A percentile compares a stretch with the other conserved stretches of the same genome.
phyloP scores from a whole-genome alignment of 495 filamentous ascomycete genomes.

The Neurospora sp. region DNA sequence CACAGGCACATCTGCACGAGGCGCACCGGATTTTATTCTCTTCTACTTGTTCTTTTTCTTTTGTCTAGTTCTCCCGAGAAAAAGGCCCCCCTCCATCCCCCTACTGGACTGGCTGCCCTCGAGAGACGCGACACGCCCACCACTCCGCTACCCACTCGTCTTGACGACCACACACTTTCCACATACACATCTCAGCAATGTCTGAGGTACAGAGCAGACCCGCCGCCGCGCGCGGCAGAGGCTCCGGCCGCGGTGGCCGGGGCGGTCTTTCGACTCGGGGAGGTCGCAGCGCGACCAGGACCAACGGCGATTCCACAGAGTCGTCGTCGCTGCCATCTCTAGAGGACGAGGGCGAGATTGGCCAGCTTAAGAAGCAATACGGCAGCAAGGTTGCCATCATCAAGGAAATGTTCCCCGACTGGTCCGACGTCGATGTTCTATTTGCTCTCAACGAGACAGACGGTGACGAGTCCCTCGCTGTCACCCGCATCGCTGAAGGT shows the following conservation, averaged over 20 bases:
- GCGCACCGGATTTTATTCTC: conserved; percentile 4
- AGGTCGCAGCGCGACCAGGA: conserved; percentile 43
- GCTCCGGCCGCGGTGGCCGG: conserved; percentile 49
- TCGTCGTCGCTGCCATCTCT: conserved; percentile 40
- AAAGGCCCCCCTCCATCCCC: conserved; percentile 1
- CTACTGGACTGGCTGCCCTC: conserved; percentile 16
- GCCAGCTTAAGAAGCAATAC: conserved; percentile 83
- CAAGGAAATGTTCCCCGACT: conserved; percentile 84
- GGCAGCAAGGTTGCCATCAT: conserved; percentile 59
- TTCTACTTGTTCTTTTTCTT: conserved; percentile 9
- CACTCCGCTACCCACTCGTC: conserved; percentile 10
- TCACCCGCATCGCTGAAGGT: conserved; percentile 90
- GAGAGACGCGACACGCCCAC: conserved; percentile 35
- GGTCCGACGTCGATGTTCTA: conserved; percentile 85
- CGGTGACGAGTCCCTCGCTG: conserved; percentile 74
- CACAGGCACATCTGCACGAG: background rate
- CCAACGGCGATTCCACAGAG: conserved; percentile 46
- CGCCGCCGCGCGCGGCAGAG: conserved; percentile 40
- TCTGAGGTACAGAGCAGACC: conserved; percentile 85
- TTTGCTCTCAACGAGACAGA: conserved; percentile 86
- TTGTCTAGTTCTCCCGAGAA: background rate
- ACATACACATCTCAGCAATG: conserved; percentile 49
- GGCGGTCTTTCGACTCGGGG: conserved; percentile 69
- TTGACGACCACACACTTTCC: conserved; percentile 7
- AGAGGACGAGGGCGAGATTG: conserved; percentile 85